These are phyloP conservation scores for Lasiosphaeris hirsuta DNA, from an alignment of 495 filamentous ascomycete species.

Conservation along the genomic window DNA sequence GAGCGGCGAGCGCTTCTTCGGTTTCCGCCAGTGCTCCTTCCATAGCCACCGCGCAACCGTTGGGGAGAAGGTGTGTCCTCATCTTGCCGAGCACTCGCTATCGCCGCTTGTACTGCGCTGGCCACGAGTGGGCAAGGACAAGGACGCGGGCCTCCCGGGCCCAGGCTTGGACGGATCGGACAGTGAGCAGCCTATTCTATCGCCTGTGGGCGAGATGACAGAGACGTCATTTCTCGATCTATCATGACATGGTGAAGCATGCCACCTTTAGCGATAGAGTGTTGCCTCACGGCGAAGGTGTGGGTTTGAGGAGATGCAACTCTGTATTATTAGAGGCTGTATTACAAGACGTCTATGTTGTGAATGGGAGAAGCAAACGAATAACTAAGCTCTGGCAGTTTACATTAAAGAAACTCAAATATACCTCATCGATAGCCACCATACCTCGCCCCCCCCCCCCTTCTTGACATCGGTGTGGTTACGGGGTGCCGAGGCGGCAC, in stretches of 20 bases:
- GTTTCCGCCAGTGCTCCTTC: slow-evolving; percentile 48
- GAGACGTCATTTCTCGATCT: slow-evolving; percentile 27
- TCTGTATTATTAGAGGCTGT: no score
- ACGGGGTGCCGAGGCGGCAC: no score
- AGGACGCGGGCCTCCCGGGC: slow-evolving; percentile 7
- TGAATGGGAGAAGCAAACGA: no score
- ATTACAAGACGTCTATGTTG: no score
- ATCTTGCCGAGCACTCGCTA: slow-evolving; percentile 15
- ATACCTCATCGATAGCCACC: no score
- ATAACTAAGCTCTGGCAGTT: no score
- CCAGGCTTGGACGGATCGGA: slow-evolving; percentile 20
- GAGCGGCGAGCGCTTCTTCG: slow-evolving; percentile 46
- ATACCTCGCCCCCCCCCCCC: no score
- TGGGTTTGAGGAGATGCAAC: no score
- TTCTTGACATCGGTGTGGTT: no score
- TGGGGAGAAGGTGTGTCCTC: slow-evolving; percentile 43
- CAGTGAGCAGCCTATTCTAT: slow-evolving; percentile 18
- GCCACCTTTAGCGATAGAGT: no score
- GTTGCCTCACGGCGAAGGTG: no score
- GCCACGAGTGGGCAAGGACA: slow-evolving; percentile 7
- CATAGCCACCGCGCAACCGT: slow-evolving; percentile 43
- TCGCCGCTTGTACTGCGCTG: neutral
- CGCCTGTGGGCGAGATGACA: slow-evolving; percentile 24
- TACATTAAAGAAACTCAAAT: no score
- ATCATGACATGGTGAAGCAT: slow-evolving; percentile 14